Percentiles rank a stretch among this genome's conserved stretches.
Evolutionary conservation across 2,329 filamentous ascomycete species (phyloP).

Genomic region (Lojkania enalia): DNA sequence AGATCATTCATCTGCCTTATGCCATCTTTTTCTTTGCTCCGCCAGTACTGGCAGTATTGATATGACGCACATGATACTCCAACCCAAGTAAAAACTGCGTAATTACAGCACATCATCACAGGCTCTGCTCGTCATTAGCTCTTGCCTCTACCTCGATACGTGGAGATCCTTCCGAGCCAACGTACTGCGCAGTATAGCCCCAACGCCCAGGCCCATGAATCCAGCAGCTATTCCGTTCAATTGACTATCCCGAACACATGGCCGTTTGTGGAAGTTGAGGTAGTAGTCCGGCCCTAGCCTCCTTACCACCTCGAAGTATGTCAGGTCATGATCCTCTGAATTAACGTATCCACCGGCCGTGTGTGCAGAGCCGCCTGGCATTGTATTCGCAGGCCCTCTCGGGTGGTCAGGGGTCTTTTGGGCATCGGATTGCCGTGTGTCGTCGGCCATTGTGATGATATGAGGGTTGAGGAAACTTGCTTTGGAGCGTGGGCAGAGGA

Average conservation of each 20-base stretch:
- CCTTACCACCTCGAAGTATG: constrained; percentile 62
- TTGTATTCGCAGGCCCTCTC: constrained; percentile 34
- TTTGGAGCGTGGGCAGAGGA: no score
- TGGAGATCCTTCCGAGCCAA: neutral
- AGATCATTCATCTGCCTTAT: constrained; percentile 87
- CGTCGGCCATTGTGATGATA: constrained; percentile 50
- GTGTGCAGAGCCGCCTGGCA: constrained; percentile 61
- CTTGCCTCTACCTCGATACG: constrained; percentile 12
- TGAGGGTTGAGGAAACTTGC: no score
- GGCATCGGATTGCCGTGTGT: constrained; percentile 43
- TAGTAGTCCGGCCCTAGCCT: constrained; percentile 72
- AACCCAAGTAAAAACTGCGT: constrained; percentile 79
- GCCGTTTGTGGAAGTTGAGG: constrained; percentile 71
- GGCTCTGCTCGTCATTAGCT: constrained; percentile 51
- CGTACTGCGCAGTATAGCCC: constrained; percentile 51
- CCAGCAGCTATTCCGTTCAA: constrained; percentile 82
- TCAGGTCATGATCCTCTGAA: constrained; percentile 42
- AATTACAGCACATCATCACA: constrained; percentile 73
- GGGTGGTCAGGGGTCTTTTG: constrained; percentile 20
- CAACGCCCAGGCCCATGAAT: constrained; percentile 72
- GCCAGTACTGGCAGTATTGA: constrained; percentile 79
- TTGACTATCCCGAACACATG: constrained; percentile 81
- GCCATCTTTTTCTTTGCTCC: constrained; percentile 74
- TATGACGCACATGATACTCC: constrained; percentile 71
- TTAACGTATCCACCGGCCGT: constrained; percentile 59